Percentiles rank a stretch among this genome's conserved stretches.
phyloP scores from a whole-genome alignment of 495 filamentous ascomycete genomes.

The Tuber magnatum region DNA sequence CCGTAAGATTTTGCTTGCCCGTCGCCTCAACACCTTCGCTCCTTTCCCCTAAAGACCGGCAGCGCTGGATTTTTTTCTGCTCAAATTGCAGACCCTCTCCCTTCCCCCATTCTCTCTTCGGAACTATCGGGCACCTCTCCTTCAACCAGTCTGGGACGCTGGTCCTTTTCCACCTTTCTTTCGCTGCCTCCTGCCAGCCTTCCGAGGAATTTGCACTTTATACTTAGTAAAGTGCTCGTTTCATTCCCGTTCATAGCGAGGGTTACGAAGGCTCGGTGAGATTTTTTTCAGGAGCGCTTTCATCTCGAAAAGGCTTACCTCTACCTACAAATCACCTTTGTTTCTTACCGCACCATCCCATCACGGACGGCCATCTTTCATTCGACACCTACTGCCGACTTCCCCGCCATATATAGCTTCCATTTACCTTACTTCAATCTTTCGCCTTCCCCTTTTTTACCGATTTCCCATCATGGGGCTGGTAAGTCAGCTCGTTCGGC shows the following conservation, averaged over 20 bases:
- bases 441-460: constrained; percentile 15
- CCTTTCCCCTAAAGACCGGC: constrained; percentile 34
- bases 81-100: constrained; percentile 19
- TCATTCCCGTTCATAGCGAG: neutral
- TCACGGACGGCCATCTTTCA: constrained; percentile 9
- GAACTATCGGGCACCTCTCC: neutral
- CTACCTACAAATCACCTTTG: constrained; percentile 7
- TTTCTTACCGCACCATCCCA: constrained; percentile 20
- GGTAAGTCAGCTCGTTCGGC: constrained; percentile 57
- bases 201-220: neutral
- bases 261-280: constrained; percentile 11
- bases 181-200: neutral
- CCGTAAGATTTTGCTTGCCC: constrained; percentile 18
- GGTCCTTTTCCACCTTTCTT: neutral
- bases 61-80: constrained; percentile 20
- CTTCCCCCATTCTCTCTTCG: neutral
- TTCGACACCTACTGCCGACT: constrained; percentile 17
- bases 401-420: constrained; percentile 19
- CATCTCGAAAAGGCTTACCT: neutral
- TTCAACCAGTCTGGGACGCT: neutral
- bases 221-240: neutral
- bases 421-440: constrained; percentile 21
- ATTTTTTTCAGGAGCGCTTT: constrained; percentile 10
- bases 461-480: constrained; percentile 50
- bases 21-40: constrained; percentile 16